phyloP scores from a whole-genome alignment of 75 land plant genomes.

The Isoetes taiwanensis region DNA sequence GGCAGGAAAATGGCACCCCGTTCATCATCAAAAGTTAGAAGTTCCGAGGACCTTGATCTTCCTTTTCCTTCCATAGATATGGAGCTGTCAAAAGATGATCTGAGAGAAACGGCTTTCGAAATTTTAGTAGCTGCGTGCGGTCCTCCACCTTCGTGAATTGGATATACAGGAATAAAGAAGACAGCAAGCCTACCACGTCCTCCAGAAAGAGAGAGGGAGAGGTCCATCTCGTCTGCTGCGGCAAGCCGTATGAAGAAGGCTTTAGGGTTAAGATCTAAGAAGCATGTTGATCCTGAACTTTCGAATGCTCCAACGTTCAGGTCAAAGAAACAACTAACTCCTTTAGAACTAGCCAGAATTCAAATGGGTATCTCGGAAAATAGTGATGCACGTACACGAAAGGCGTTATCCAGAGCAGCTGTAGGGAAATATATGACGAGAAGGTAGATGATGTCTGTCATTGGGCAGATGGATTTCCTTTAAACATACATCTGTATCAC shows the following conservation, averaged over 20 bases:
- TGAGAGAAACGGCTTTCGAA: conserved; percentile 70
- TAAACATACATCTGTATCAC: conserved; percentile 68
- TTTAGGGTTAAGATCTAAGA: conserved; percentile 35
- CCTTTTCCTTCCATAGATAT: conserved; percentile 10
- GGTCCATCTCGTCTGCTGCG: conserved; percentile 60
- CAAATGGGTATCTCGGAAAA: conserved; percentile 77
- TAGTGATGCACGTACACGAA: conserved; percentile 50
- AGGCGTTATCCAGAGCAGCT: conserved; percentile 60
- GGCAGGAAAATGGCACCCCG: no score
- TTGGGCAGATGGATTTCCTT: conserved; percentile 96
- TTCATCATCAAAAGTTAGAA: no score
- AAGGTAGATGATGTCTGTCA: conserved; percentile 45
- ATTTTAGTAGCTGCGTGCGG: conserved; percentile 60
- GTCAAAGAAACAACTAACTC: conserved; percentile 42
- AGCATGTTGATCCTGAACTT: conserved; percentile 23
- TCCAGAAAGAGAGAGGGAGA: no score
- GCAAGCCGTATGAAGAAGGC: conserved; percentile 89
- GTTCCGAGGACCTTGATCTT: conserved; percentile 9
- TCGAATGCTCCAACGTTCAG: conserved; percentile 10
- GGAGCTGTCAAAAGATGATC: conserved; percentile 36
- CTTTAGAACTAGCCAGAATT: conserved; percentile 58
- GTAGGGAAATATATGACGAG: conserved; percentile 55
- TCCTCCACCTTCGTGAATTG: no score
- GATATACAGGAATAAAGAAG: no score
- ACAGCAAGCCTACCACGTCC: no score